These are phyloP conservation scores for Podaxis sp. DNA, from an alignment of 768 basidiomycete species.

Conservation along the genomic window DNA sequence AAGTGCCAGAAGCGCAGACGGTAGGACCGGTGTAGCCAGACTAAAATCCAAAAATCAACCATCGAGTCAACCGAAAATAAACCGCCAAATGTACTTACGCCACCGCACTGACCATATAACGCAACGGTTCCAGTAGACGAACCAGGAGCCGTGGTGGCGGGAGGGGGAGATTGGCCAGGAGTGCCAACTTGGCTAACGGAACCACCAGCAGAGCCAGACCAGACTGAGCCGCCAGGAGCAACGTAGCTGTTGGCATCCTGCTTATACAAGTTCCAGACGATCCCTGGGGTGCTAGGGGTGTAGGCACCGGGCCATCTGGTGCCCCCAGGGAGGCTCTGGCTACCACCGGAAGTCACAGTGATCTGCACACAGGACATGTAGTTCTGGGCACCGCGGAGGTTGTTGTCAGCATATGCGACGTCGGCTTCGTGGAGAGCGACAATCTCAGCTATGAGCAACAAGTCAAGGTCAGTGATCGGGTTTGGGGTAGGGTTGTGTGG, in stretches of 20 bases:
- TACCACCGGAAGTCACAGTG: slow-evolving; percentile 34
- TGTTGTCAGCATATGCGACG: slow-evolving; percentile 27
- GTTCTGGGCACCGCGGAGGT: slow-evolving; percentile 45
- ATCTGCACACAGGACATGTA: slow-evolving; percentile 52
- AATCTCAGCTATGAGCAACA: slow-evolving; percentile 35
- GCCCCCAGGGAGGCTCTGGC: slow-evolving; percentile 26
- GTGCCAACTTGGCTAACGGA: slow-evolving; percentile 22
- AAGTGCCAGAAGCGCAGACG: slow-evolving; percentile 12
- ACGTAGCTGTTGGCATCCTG: slow-evolving; percentile 25
- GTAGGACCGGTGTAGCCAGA: slow-evolving; percentile 7
- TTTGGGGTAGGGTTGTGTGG: background rate
- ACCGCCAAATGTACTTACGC: slow-evolving; percentile 5
- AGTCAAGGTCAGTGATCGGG: slow-evolving; percentile 23
- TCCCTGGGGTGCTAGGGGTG: slow-evolving; percentile 33
- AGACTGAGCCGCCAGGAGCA: slow-evolving; percentile 32
- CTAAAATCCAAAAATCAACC: background rate
- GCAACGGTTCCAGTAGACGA: slow-evolving; percentile 14
- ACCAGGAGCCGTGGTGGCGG: slow-evolving; percentile 2
- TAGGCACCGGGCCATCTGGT: slow-evolving; percentile 30
- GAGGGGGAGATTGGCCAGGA: slow-evolving; percentile 13
- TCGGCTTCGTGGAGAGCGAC: slow-evolving; percentile 35
- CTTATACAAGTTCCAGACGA: slow-evolving; percentile 33
- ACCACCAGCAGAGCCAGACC: slow-evolving; percentile 31
- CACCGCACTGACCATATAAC: slow-evolving; percentile 26
- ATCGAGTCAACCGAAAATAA: background rate